Base-by-base conservation (phyloP, 2,329 filamentous ascomycete species). In the Clonostachys sp. region DNA sequence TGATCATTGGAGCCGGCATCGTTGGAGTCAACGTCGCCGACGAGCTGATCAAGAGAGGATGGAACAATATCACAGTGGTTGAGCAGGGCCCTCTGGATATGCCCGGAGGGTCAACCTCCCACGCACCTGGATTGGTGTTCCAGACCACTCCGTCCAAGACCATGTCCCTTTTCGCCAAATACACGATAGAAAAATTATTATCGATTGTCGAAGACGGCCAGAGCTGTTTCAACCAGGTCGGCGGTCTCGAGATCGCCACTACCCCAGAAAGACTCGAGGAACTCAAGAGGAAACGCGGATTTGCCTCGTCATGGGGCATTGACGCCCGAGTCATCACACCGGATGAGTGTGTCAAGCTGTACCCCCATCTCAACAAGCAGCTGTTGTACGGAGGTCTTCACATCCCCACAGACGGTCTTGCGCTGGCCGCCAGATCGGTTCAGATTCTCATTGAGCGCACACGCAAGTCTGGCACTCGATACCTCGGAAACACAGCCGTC, bases 61-160 rank as follows among this genome's bases (percentile, higher is more conserved):
- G 81, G 80, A 74, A 60, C 46, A 63, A 84, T 59, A 81, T 85
- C 60, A 84, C 81, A 16, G 81, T 85, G 44, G 65, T 85, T 51
- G 81, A 85, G 53, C 81, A 85, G 60, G 81, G 81, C 0, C 81
- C 81, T 4, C 60, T 85, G 52, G 65, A 70, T 49, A 77, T 84
- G 72, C 81, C 81, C 0, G 81, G 82, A 24, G 81, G 81, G 41
- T 85, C 82, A 30, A 84, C 82, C 7, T 84, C 81, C 7, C 81
- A 85, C 52, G 81, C 81, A 5, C 81, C 81, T 0, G 81, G 81
- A 1, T 70, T 85, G 4, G 81, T 85, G 0, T 85, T 83, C 55
- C 81, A 85, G 57, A 84, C 78, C 8, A 84, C 78, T 45, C 60
- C 67, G 2, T 80, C 74, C 43, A 80, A 75, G 58, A 77, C 75